Conservation (phyloP, 2,329 filamentous ascomycete species). For the Colletotrichum liriopes region DNA sequence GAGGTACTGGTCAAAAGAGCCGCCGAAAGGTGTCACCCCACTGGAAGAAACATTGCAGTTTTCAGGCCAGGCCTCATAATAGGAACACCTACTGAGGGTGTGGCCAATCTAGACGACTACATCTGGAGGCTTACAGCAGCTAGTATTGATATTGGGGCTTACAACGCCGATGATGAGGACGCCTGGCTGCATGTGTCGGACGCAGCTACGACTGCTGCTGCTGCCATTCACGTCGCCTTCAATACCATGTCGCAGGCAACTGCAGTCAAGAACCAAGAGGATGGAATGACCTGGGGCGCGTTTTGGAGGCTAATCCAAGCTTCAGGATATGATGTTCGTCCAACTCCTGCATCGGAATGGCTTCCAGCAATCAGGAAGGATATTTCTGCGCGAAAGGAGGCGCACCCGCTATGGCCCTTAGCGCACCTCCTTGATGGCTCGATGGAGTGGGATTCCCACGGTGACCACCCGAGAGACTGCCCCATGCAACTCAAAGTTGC, state of each 20-base stretch:
- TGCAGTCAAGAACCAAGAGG: constrained; percentile 3
- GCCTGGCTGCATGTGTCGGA: constrained; percentile 34
- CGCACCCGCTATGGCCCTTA: constrained; percentile 32
- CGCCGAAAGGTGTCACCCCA: constrained; percentile 21
- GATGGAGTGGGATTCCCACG: constrained; percentile 1
- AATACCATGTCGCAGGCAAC: neutral
- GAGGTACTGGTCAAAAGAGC: constrained; percentile 44
- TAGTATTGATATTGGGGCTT: constrained; percentile 38
- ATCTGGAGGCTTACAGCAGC: constrained; percentile 44
- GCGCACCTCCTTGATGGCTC: constrained; percentile 23
- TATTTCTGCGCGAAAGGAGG: neutral
- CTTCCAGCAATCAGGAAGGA: constrained; percentile 12
- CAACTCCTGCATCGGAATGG: constrained; percentile 1
- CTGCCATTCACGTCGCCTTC: neutral
- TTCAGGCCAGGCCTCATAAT: constrained; percentile 43
- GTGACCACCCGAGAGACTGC: neutral
- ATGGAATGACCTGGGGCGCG: constrained; percentile 31
- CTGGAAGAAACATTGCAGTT: constrained; percentile 19
- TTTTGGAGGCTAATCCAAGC: constrained; percentile 20
- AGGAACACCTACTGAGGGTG: constrained; percentile 45
- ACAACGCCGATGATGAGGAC: constrained; percentile 31
- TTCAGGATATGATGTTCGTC: constrained; percentile 5
- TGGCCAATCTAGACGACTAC: constrained; percentile 45
- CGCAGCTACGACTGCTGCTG: constrained; percentile 9
- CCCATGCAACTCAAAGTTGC: constrained; percentile 24